These are phyloP conservation scores for Trametes polyzona DNA, from an alignment of 1,284 basidiomycete species.

Conservation along the genomic window DNA sequence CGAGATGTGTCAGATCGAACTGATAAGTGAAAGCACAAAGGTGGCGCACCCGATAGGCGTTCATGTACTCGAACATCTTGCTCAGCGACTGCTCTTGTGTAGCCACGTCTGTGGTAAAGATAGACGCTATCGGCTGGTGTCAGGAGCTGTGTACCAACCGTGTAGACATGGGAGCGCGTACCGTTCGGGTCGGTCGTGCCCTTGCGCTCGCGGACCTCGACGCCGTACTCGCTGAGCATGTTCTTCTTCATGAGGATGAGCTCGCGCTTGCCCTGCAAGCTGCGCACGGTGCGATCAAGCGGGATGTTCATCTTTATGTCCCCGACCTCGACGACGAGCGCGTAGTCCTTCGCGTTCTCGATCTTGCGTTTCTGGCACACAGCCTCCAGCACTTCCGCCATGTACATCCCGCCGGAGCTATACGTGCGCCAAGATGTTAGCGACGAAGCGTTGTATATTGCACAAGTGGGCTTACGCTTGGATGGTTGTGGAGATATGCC, in stretches of 20 bases:
- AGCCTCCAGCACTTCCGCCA: constrained; percentile 92
- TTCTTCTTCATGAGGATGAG: constrained; percentile 83
- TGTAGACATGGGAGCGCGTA: constrained; percentile 38
- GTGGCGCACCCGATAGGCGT: constrained; percentile 78
- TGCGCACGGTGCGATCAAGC: constrained; percentile 94
- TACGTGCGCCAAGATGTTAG: neutral
- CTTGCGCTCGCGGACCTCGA: constrained; percentile 60
- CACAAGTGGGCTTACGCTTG: constrained; percentile 66
- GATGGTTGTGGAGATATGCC: constrained; percentile 86
- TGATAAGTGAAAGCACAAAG: neutral
- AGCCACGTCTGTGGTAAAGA: constrained; percentile 86
- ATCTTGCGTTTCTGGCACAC: constrained; percentile 80
- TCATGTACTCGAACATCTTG: constrained; percentile 63
- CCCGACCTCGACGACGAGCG: constrained; percentile 67
- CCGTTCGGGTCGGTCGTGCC: constrained; percentile 91
- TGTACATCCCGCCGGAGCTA: constrained; percentile 94
- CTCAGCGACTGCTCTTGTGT: constrained; percentile 64
- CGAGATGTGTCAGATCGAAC: neutral
- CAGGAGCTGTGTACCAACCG: neutral
- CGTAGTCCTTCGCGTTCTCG: constrained; percentile 80
- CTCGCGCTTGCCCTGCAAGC: constrained; percentile 85
- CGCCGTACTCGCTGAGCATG: constrained; percentile 72
- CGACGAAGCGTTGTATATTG: neutral
- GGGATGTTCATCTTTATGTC: constrained; percentile 87
- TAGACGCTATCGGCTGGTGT: constrained; percentile 67